phyloP scores from a whole-genome alignment of 495 filamentous ascomycete genomes.

The Penicillium canariense region DNA sequence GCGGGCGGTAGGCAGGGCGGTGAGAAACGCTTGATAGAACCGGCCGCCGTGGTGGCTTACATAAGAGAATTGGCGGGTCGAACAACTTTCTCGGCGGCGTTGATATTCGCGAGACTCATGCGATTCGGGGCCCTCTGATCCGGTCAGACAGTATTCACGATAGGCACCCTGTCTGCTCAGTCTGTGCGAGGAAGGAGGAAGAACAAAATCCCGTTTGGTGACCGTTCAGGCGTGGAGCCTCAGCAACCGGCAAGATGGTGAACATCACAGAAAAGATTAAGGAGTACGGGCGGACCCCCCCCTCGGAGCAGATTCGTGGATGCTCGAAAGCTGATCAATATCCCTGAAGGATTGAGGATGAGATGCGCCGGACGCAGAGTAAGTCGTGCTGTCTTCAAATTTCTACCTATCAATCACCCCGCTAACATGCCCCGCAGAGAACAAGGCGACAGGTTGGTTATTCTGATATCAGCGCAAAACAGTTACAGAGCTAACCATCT shows the following conservation, averaged over 20 bases:
- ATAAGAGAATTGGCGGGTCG: background rate
- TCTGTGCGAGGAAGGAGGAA: background rate
- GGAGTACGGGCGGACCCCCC: constrained; percentile 71
- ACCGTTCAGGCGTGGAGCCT: constrained; percentile 27
- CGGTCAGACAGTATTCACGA: background rate
- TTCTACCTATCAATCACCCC: constrained; percentile 23
- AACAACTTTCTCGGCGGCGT: constrained; percentile 2
- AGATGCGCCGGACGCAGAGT: constrained; percentile 99
- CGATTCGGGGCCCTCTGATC: background rate
- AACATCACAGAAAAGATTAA: constrained; percentile 99
- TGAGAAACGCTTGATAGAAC: background rate
- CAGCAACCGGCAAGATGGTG: constrained; percentile 74
- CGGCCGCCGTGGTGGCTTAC: constrained; percentile 1
- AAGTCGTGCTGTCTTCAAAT: constrained; percentile 29
- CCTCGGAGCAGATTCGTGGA: background rate
- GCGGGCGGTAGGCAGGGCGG: background rate
- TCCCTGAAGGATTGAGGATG: constrained; percentile 85
- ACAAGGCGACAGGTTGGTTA: constrained; percentile 90
- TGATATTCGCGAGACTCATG: background rate
- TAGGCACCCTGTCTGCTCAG: background rate
- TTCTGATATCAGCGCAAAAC: background rate
- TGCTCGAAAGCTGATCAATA: constrained; percentile 12
- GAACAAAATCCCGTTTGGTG: background rate
- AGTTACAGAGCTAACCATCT: constrained; percentile 16
- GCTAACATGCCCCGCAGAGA: constrained; percentile 65